Percentiles rank a stretch among this genome's conserved stretches.
These are phyloP conservation scores for Aureobasidium zeae DNA, from an alignment of 2,329 filamentous ascomycete species.

Conservation along the genomic window DNA sequence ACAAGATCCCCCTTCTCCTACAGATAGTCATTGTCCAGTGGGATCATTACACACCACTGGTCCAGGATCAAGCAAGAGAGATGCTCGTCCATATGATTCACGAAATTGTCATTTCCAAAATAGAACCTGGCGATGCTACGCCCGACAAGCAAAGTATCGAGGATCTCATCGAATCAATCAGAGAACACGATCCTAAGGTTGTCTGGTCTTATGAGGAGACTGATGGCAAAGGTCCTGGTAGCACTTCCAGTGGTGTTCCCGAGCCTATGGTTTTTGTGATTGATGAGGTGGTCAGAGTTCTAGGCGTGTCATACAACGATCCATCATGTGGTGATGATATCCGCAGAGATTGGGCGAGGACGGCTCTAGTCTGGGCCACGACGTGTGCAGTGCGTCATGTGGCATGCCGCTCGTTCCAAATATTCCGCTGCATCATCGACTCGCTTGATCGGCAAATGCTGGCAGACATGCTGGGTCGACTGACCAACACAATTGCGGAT, in stretches of 20 bases:
- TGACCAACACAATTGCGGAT: conserved; percentile 95
- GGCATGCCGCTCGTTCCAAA: conserved; percentile 92
- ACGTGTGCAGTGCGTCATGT: conserved; percentile 92
- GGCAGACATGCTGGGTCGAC: conserved; percentile 86
- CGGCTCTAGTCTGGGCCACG: conserved; percentile 90
- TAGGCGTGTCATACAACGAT: conserved; percentile 66
- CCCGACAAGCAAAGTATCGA: conserved; percentile 70
- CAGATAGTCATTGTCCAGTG: conserved; percentile 90
- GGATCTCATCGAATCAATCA: conserved; percentile 76
- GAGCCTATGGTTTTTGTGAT: conserved; percentile 80
- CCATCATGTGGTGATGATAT: conserved; percentile 43
- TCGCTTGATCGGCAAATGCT: conserved; percentile 89
- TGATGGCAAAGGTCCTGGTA: conserved; percentile 56
- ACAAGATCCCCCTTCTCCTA: conserved; percentile 75
- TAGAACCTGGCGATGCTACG: conserved; percentile 60
- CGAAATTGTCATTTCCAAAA: conserved; percentile 74
- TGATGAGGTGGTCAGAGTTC: conserved; percentile 71
- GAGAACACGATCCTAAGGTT: conserved; percentile 72
- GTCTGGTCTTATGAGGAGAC: conserved; percentile 94
- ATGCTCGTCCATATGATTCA: conserved; percentile 98
- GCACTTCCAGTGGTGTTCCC: conserved; percentile 69
- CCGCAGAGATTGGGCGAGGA: conserved; percentile 81
- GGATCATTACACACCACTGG: conserved; percentile 92
- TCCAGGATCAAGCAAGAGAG: conserved; percentile 92
- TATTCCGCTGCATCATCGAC: conserved; percentile 88